phyloP scores from a whole-genome alignment of 108 stramenopile species.

The Skeletonema grethae region DNA sequence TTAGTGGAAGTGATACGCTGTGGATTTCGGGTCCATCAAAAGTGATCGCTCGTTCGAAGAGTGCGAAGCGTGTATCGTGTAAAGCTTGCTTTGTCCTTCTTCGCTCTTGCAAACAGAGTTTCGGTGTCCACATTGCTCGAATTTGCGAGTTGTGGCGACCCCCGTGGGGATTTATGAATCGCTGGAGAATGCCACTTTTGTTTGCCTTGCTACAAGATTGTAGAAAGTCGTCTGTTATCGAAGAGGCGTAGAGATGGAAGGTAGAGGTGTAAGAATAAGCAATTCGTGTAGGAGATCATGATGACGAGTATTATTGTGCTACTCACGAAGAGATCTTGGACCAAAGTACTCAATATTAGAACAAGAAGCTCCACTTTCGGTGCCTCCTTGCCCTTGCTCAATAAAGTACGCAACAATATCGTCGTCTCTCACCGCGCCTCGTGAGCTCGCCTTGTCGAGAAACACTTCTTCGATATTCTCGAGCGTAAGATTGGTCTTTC shows the following conservation, averaged over 20 bases:
- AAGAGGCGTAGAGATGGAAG: neutral
- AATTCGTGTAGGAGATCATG: neutral
- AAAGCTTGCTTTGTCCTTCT: conserved; percentile 72
- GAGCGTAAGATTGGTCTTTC: conserved; percentile 79
- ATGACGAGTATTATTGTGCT: neutral
- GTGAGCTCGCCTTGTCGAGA: conserved; percentile 53
- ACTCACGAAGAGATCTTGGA: conserved; percentile 51
- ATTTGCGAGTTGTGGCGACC: conserved; percentile 47
- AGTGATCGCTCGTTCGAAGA: conserved; percentile 79
- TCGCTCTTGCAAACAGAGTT: conserved; percentile 80
- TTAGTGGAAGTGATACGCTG: conserved; percentile 64
- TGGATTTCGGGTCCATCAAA: conserved; percentile 87
- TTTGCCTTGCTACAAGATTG: conserved; percentile 60
- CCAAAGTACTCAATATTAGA: conserved; percentile 86
- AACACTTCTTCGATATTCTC: conserved; percentile 87
- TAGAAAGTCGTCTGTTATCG: conserved; percentile 58
- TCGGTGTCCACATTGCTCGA: conserved; percentile 86
- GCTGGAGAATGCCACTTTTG: conserved; percentile 81
- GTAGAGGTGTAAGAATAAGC: neutral
- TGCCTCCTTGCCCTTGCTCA: conserved; percentile 17
- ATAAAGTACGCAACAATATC: conserved; percentile 87
- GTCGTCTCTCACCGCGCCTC: conserved; percentile 20
- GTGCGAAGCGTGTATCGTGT: conserved; percentile 73
- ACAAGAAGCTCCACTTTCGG: conserved; percentile 13
- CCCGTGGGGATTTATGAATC: conserved; percentile 81